phyloP scores from a whole-genome alignment of 2,329 filamentous ascomycete species.

The Epicoccum sorghinum region DNA sequence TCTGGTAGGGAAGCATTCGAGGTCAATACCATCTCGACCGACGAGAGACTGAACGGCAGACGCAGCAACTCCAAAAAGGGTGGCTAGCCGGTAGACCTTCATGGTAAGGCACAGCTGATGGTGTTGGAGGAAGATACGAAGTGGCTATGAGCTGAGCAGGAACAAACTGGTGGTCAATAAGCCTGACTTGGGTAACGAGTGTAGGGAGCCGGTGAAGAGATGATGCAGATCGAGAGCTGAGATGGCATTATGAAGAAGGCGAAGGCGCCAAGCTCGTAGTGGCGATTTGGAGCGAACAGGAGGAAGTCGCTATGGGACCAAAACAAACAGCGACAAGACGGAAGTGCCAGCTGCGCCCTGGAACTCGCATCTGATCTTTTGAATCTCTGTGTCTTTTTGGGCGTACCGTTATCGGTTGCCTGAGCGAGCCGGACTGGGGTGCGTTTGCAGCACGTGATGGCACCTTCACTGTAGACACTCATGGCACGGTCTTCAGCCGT shows the following conservation, averaged over 20 bases:
- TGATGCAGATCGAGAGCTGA: conserved; percentile 13
- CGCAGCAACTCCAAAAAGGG: conserved; percentile 32
- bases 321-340: conserved; percentile 24
- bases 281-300: conserved; percentile 6
- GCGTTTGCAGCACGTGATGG: conserved; percentile 19
- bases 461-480: conserved; percentile 17
- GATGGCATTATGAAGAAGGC: conserved; percentile 17
- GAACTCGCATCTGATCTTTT: conserved; percentile 4
- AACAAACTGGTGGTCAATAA: conserved; percentile 23
- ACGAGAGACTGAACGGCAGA: conserved; percentile 28
- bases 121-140: conserved; percentile 24
- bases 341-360: not conserved
- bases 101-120: conserved; percentile 27
- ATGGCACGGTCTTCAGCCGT: not conserved
- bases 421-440: not conserved
- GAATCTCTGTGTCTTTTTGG: not conserved
- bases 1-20: not conserved
- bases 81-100: conserved; percentile 34
- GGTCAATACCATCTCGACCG: conserved; percentile 23
- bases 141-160: conserved; percentile 24
- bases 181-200: conserved; percentile 28
- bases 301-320: conserved; percentile 22
- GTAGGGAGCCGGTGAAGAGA: conserved; percentile 29
- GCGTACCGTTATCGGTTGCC: not conserved
- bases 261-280: conserved; percentile 27